Evolutionary conservation across 345 rosid species (phyloP).

Genomic region (Hibiscus syriacus): DNA sequence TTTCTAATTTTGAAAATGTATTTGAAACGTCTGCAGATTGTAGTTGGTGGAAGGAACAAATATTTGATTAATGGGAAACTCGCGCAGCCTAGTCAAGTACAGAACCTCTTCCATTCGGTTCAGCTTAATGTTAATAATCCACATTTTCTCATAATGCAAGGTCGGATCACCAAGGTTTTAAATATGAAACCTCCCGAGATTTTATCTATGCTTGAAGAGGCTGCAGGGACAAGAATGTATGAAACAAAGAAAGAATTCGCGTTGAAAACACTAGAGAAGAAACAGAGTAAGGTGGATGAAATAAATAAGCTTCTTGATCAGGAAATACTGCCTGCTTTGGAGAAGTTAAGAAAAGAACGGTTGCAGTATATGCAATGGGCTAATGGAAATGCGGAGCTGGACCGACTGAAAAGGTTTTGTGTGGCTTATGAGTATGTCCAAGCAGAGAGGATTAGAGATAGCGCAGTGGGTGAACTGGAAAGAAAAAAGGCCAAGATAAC

Average conservation of each 20-base stretch:
- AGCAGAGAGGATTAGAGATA: constrained; percentile 58
- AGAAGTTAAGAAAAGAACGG: constrained; percentile 84
- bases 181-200: constrained; percentile 99
- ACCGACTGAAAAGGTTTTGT: constrained; percentile 66
- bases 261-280: constrained; percentile 84
- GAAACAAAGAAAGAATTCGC: constrained; percentile 94
- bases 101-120: constrained; percentile 93
- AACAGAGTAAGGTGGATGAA: constrained; percentile 93
- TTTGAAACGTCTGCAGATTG: constrained; percentile 50
- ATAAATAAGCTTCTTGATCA: constrained; percentile 85
- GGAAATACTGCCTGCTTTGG: constrained; percentile 88
- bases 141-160: constrained; percentile 99
- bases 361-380: constrained; percentile 98
- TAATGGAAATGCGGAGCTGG: constrained; percentile 70
- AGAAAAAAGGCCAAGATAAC: constrained; percentile 38
- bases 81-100: constrained; percentile 80
- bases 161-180: constrained; percentile 91
- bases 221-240: constrained; percentile 98
- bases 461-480: constrained; percentile 46
- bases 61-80: constrained; percentile 71
- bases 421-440: constrained; percentile 59
- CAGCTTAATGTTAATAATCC: constrained; percentile 98
- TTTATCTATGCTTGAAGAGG: constrained; percentile 97
- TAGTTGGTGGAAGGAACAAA: constrained; percentile 82
- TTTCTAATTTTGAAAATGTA: neutral